phyloP scores from a whole-genome alignment of 169 alveolate genomes.

The Plasmodium sp. region DNA sequence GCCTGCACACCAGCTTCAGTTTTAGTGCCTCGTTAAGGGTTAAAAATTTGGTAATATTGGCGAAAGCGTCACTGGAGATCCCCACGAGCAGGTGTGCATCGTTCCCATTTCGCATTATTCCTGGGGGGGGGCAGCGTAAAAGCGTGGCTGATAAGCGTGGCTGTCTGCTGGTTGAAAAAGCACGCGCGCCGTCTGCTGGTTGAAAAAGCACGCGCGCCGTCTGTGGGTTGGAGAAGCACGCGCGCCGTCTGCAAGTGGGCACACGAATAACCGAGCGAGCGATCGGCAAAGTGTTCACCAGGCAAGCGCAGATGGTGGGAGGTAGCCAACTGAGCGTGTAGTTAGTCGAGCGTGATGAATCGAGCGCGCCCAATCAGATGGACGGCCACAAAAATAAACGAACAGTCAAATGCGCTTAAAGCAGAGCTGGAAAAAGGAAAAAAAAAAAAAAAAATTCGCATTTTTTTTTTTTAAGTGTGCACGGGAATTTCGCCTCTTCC shows the following conservation, averaged over 20 bases:
- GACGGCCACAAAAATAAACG: neutral
- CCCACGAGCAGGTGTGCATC: neutral
- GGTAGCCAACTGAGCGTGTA: neutral
- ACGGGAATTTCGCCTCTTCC: neutral
- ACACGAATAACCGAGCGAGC: neutral
- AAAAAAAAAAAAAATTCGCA: neutral
- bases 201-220: neutral
- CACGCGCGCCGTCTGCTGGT: too few species aligned
- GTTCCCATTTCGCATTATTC: conserved; percentile 25
- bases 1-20: conserved; percentile 16
- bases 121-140: neutral
- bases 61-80: conserved; percentile 11
- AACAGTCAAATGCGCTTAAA: neutral
- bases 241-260: neutral
- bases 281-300: neutral
- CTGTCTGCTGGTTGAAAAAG: neutral
- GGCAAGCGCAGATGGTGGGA: neutral
- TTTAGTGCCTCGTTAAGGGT: conserved; percentile 39
- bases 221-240: neutral
- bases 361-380: neutral
- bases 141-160: neutral
- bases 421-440: neutral
- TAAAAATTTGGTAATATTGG: conserved; percentile 21
- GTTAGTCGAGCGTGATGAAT: neutral
- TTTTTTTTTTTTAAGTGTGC: neutral